Evolutionary conservation across 176 grass and related monocot species (phyloP), one percentile per base, ranked within the genome.

Genomic region (Alloteropsis semialata): DNA sequence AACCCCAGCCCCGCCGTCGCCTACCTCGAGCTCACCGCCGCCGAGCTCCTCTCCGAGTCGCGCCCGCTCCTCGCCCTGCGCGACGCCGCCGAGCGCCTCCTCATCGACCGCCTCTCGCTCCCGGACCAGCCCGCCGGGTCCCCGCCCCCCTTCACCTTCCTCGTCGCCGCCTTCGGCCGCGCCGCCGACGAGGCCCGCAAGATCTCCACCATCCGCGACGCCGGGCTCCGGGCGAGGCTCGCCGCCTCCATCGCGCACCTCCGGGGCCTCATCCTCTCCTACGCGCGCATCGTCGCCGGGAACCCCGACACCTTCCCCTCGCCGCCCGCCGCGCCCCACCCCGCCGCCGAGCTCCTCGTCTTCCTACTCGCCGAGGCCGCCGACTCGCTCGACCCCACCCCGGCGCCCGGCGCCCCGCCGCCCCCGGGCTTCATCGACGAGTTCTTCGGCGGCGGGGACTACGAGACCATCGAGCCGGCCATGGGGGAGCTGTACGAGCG

Each of bases 41-140:
- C 96, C 73, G 90, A 96, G 87, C 89, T 99, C 62, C 93, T 98
- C 87, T 95, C 93, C 82, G 96, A 98, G 89, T 86, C 89, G 53
- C 92, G 85, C 48, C 91, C 93, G 6, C 85, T 93, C 56, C 79
- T 93, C 44, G 79, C 90, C 8, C 89, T 92, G 19, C 68, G 85
- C 43, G 93, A 95, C 67, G 58, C 48, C 67, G 62, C 87, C 72
- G 91, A 98, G 84, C 91, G 93, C 27, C 36, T 95, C 79, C 89
- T 98, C 32, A 92, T 98, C 79, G 96, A 98, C 64, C 96, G 96
- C 21, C 93, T 98, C 62, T 98, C 91, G 36, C 71, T 87, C 33
- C 70, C 84, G 6, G 85, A 87, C 65, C 84, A 78, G 16, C 61
- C 85, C 22, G 19, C 75, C 2, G 63, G 12, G 21, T 82, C 90